These are phyloP conservation scores for Grigorovia yakushimaensis DNA, from an alignment of 805 yeast genomes.

Conservation along the genomic window DNA sequence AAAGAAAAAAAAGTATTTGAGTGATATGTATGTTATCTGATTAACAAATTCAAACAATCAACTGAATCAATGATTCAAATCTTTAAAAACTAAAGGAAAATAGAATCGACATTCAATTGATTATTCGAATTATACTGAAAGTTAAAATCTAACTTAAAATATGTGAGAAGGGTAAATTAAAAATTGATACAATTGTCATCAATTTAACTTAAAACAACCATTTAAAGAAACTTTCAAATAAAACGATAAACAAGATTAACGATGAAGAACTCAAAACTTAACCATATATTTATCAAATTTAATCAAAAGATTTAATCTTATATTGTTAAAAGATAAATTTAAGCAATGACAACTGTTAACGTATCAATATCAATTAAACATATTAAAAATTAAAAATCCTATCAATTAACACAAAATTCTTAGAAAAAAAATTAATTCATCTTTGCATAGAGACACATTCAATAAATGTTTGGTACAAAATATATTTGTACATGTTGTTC, in stretches of 20 bases:
- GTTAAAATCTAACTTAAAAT: background rate
- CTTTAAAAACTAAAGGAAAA: slow-evolving; percentile 4
- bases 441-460: slow-evolving; percentile 32
- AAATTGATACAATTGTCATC: too few species aligned
- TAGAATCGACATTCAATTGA: background rate
- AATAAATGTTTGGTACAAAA: slow-evolving; percentile 11
- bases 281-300: too few species aligned
- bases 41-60: background rate
- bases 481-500: slow-evolving; percentile 2
- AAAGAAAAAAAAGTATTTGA: background rate
- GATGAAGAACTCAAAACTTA: too few species aligned
- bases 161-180: background rate
- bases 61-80: background rate
- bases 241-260: too few species aligned
- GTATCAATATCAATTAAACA: background rate
- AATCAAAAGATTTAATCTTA: too few species aligned
- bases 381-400: background rate
- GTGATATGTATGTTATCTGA: background rate
- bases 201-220: too few species aligned
- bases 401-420: background rate
- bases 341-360: too few species aligned
- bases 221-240: background rate
- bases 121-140: background rate
- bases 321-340: too few species aligned
- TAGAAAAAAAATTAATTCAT: slow-evolving; percentile 3